Evolutionary conservation across 2,329 filamentous ascomycete species (phyloP), one percentile per base, ranked within the genome.

Genomic region (Ceratocystis cacaofunesta): DNA sequence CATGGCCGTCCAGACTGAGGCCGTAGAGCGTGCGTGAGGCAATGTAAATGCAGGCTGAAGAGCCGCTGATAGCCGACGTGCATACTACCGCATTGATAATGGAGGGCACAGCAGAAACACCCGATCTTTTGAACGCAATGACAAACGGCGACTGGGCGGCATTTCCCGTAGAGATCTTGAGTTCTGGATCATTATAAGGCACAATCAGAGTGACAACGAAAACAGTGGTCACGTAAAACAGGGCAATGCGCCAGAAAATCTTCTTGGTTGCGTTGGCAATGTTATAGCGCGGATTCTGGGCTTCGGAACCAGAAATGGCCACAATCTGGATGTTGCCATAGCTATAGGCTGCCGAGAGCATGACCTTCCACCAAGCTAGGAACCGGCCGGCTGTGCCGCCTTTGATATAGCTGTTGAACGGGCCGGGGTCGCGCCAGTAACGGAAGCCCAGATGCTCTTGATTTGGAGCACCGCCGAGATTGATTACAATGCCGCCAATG

Each of bases 391-490:
- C 70, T 0, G 67, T 58, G 2, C 75, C 76, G 15, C 73, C 69
- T 2, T 70, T 68, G 4, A 74, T 66, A 68, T 75, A 76, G 43
- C 71, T 70, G 1, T 71, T 75, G 68, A 79, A 78, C 0, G 77
- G 75, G 3, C 78, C 77, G 0, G 77, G 77, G 2, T 75, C 69
- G 3, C 72, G 68, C 78, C 77, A 79, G 70, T 77, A 80, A 32
- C 70, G 70, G 69, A 79, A 79, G 5, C 78, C 77, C 8, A 73
- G 71, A 8, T 76, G 74, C 58, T 74, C 68, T 52, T 72, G 70
- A 52, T 70, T 71, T 1, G 76, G 76, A 6, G 72, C 73, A 22
- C 76, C 76, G 52, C 76, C 76, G 3, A 77, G 70, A 4, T 76
- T 72, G 30, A 77, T 70, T 48, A 77, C 70, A 62, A 77, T 72